Base-by-base conservation (phyloP, 2,329 filamentous ascomycete genomes). In the Aspergillus sp. region DNA sequence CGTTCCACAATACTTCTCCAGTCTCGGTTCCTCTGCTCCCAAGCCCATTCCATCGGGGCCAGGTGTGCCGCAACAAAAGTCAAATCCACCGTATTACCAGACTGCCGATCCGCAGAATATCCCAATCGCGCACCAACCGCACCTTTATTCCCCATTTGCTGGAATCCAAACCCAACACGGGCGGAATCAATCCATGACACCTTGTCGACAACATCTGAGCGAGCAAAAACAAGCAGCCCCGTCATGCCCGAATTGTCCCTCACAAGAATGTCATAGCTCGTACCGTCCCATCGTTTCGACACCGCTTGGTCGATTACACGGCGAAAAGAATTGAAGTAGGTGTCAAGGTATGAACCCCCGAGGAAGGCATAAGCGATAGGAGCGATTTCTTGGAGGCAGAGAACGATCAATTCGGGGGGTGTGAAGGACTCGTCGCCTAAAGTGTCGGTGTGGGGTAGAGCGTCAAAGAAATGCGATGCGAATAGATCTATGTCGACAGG, bases 121-220 rank as follows among this genome's bases (percentile, higher is more conserved):
- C 81, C 76, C 39, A 93, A 69, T 30, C 90, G 78, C 51, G 91
- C 76, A 0, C 86, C 93, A 0, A 95, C 86, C 3, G 90, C 91
- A 25, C 91, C 93, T 70, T 98, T 98, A 68, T 96, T 96, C 13
- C 90, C 93, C 85, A 95, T 93, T 44, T 91, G 85, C 49, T 83
- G 84, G 1, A 90, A 68, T 0, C 93, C 93, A 43, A 96, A 86
- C 0, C 93, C 90, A 2, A 90, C 85, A 46, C 86, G 87, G 2
- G 86, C 88, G n/a, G 81, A 83, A 54, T 88, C 80, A n/a, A 93
- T 72, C 59, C 80, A 74, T 46, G 73, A 72, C 45, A 96, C 73
- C 20, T 78, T 74, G 7, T 76, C 68, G 0, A 79, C 74, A 38
- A 80, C 60, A 39, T 76, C 71, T 2, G 84, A 76, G 48, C 82